Base-by-base conservation (phyloP, 139 green algal species). In the Chlorella sp. region DNA sequence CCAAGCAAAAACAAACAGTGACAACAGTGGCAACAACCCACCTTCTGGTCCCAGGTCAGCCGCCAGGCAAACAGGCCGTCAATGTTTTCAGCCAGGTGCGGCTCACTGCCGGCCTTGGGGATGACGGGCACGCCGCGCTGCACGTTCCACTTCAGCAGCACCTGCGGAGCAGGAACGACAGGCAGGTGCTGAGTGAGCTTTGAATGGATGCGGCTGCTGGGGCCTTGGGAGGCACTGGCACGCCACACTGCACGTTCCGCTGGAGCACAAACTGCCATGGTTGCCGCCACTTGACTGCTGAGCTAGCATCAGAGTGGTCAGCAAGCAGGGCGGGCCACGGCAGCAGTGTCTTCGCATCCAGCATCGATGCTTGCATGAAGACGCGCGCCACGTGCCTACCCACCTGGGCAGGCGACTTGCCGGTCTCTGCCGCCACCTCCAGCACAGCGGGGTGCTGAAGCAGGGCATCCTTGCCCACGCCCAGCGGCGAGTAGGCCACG, bases 141-240 rank as follows among this genome's bases (percentile, higher is more conserved):
- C 82, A 95, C 89, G 85, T 95, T 96, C 94, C 94, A 98, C 81
- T 90, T 91, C 44, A 98, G 81, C 62, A 95, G 85, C 44, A 98
- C 92, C 93, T 98, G 91, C 41, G 82, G 78, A 58, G 40, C 16
- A n/a, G n/a, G n/a, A n/a, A n/a, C n/a, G n/a, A n/a, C n/a, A n/a
- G n/a, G n/a, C n/a, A n/a, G n/a, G n/a, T n/a, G n/a, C n/a, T n/a
- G n/a, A n/a, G n/a, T n/a, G n/a, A n/a, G n/a, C n/a, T n/a, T n/a
- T n/a, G n/a, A n/a, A n/a, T n/a, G n/a, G n/a, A n/a, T n/a, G n/a
- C n/a, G n/a, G n/a, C n/a, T n/a, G n/a, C n/a, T n/a, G n/a, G n/a
- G n/a, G n/a, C n/a, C n/a, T n/a, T n/a, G n/a, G n/a, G n/a, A n/a
- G n/a, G n/a, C n/a, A n/a, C n/a, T n/a, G n/a, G n/a, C n/a, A n/a